A percentile compares a stretch with the other conserved stretches of the same genome.
Evolutionary conservation across 495 filamentous ascomycete species (phyloP).

Genomic region (Sabuloglossum arenarium): DNA sequence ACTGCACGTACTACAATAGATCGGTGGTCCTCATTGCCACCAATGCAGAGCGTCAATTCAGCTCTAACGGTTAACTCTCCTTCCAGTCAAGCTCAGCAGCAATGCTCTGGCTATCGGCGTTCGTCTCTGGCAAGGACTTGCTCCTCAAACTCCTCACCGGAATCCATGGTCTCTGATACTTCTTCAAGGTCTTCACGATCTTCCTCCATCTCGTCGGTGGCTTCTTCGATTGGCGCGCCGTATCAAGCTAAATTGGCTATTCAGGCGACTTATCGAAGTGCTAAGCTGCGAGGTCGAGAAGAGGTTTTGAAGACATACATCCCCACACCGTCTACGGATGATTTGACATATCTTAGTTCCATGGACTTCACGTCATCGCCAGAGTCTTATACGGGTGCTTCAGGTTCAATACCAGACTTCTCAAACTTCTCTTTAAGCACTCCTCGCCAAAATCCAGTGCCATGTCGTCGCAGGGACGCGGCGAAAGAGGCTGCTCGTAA

Average conservation of each 20-base stretch:
- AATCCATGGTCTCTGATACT: constrained; percentile 76
- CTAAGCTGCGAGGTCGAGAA: constrained; percentile 33
- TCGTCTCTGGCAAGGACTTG: constrained; percentile 58
- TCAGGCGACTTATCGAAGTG: constrained; percentile 66
- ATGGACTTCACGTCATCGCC: constrained; percentile 31
- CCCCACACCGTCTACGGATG: constrained; percentile 25
- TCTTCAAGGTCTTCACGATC: constrained; percentile 45
- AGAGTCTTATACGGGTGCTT: constrained; percentile 32
- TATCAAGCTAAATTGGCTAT: constrained; percentile 46
- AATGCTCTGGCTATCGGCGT: constrained; percentile 34
- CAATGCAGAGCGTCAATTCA: constrained; percentile 7
- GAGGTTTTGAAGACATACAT: constrained; percentile 21
- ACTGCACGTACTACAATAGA: constrained; percentile 38
- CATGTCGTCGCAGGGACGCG: neutral
- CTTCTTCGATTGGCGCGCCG: constrained; percentile 44
- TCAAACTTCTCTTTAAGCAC: constrained; percentile 5
- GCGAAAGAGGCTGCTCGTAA: neutral
- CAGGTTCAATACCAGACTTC: constrained; percentile 21
- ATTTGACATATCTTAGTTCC: constrained; percentile 23
- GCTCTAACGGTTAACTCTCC: neutral
- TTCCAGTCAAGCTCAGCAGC: constrained; percentile 16
- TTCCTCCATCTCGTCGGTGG: constrained; percentile 52
- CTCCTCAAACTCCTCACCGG: constrained; percentile 65
- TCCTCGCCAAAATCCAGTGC: neutral
- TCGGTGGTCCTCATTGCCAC: constrained; percentile 10